Evolutionary conservation across 352 stramenopile genomes (phyloP), one percentile per base, ranked within the genome.

Genomic region (Globisporangium okanoganense): DNA sequence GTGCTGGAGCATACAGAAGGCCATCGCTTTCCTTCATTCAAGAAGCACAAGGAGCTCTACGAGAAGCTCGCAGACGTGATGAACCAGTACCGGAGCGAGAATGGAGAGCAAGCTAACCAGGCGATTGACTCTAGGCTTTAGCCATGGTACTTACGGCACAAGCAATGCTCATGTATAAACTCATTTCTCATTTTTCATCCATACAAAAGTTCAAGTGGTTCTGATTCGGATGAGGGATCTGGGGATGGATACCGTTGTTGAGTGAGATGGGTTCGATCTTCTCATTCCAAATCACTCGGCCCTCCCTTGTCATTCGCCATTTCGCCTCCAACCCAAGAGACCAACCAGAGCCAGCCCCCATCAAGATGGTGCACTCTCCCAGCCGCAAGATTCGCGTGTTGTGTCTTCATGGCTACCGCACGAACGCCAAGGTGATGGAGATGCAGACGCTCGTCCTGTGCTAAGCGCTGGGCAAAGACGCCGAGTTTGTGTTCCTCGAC

Each of bases 401-500:
- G 36, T 92, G 79, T 59, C 72, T 92, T 4, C 84, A 92, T 43
- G 84, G 84, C 43, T 82, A 79, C 61, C 84, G 82, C 35, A 90
- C 80, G 4, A 94, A 94, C 52, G 44, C 50, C 44, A 76, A 80
- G 60, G 76, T 94, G 31, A 92, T 94, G 79, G 58, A 81, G 59
- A 73, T 69, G 56, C 84, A 92, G 67, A 81, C 67, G 8, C 78
- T 71, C 9, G 82, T 76, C 0, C 60, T 94, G 20, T 78, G 74
- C 22, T 59, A 82, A 0, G 78, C 79, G 27, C 64, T 94, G 33
- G 84, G 77, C 8, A 66, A 75, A 22, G 64, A 70, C 33, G 71
- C 79, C 55, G 82, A 91, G 72, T 92, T 88, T 55, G 70, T 88
- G 38, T 92, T 85, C 54, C 61, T 94, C 22, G 79, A 94, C 22